A percentile compares a stretch with the other conserved stretches of the same genome.
These are phyloP conservation scores for Fraxinus albicans DNA, from an alignment of 305 asterid genomes.

Conservation along the genomic window DNA sequence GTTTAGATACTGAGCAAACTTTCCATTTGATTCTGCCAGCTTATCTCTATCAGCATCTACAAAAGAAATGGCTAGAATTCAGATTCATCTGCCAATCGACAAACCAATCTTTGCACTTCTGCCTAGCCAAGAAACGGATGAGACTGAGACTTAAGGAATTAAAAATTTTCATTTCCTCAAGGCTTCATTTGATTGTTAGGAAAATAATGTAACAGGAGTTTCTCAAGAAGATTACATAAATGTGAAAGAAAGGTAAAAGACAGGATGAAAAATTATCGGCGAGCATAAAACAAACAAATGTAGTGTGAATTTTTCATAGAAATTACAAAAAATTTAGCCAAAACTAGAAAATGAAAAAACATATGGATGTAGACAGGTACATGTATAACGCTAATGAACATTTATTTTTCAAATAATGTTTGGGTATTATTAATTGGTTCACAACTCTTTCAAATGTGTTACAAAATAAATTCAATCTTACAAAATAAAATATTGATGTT, in stretches of 20 bases:
- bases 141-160: background rate
- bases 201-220: background rate
- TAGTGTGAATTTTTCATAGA: background rate
- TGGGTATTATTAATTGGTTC: background rate
- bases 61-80: slow-evolving; percentile 14
- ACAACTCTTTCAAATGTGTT: background rate
- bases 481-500: background rate
- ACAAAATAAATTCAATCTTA: background rate
- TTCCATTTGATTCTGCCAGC: slow-evolving; percentile 65
- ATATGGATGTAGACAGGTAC: background rate
- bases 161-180: background rate
- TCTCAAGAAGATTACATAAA: background rate
- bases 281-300: background rate
- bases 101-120: background rate
- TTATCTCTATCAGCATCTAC: slow-evolving; percentile 73
- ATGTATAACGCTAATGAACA: background rate
- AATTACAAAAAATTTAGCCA: background rate
- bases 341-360: too few relatives aligned
- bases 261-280: background rate
- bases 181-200: background rate
- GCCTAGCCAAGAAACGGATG: background rate
- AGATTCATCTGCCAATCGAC: slow-evolving; percentile 14
- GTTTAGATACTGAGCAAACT: slow-evolving; percentile 69
- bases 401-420: background rate
- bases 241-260: background rate